Evolutionary conservation across 495 filamentous ascomycete genomes (phyloP), one percentile per base, ranked within the genome.

Genomic region (Podospora pseudopauciseta): DNA sequence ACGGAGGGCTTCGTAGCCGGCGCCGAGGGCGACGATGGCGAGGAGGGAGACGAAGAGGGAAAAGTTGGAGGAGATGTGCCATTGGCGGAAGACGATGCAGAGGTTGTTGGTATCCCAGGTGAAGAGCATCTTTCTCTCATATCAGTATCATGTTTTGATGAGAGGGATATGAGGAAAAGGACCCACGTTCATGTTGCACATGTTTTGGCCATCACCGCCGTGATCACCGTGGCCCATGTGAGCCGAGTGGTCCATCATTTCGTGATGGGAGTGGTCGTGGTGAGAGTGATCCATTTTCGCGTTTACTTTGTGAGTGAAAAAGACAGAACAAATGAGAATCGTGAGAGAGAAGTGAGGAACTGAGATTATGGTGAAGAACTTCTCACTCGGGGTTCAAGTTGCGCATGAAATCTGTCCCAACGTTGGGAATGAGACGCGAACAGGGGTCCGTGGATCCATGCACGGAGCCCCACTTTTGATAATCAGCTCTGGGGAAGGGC

Each of bases 1-100:
- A 65, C 95, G 90, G 56, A 99, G 81, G 30, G 89, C 89, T 79
- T 99, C 95, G 82, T 98, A 99, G 20, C 92, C 93, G 15, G 92
- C 92, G 28, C 90, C 90, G 68, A 99, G 82, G 65, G 89, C 84
- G 64, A 93, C 88, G 70, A 99, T 88, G 65, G 87, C 91, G 62
- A 92, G 77, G 70, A 99, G 89, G 39, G 93, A 96, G 73, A 91
- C 74, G 75, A 97, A 72, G 32, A 99, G 88, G 7, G 88, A 87
- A 27, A 84, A 67, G n/a, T 87, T 87, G 55, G 87, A 88, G 63
- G 81, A 86, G 77, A 98, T 82, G 75, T 89, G 95, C 95, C 95
- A 99, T 80, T 88, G 86, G 71, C 84, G 88, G 84, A 97, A 99
- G 79, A 98, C 85, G 75, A 99, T 94, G 85, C 95, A 99, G 68